A percentile compares a stretch with the other conserved stretches of the same genome.
phyloP scores from a whole-genome alignment of 768 basidiomycete genomes.

The Tricholoma sp. region DNA sequence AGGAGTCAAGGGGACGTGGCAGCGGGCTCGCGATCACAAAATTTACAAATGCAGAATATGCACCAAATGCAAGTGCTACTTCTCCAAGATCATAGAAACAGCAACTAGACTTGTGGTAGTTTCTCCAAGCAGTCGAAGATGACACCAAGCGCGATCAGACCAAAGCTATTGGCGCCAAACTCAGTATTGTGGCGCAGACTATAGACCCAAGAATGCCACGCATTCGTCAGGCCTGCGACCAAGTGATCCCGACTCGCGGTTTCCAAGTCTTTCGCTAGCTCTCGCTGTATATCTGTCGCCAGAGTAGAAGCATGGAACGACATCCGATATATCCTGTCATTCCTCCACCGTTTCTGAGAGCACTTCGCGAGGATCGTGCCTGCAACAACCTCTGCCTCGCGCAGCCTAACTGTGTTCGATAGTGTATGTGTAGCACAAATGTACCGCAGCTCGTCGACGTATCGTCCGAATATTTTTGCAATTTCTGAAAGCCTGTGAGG shows the following conservation, averaged over 20 bases:
- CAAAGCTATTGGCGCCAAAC: constrained; percentile 63
- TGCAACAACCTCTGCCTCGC: constrained; percentile 70
- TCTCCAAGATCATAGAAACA: too few species aligned
- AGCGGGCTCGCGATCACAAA: too few species aligned
- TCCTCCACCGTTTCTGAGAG: constrained; percentile 55
- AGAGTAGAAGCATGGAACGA: constrained; percentile 49
- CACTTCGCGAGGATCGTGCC: constrained; percentile 74
- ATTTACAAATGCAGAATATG: too few species aligned
- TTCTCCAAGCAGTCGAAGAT: constrained; percentile 55
- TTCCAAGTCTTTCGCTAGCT: constrained; percentile 26
- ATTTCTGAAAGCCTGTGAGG: constrained; percentile 23
- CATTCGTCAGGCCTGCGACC: constrained; percentile 37
- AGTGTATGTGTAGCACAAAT: constrained; percentile 66
- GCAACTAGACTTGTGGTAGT: too few species aligned
- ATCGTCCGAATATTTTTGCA: constrained; percentile 41
- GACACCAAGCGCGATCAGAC: constrained; percentile 54
- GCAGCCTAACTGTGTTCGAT: constrained; percentile 47
- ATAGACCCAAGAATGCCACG: constrained; percentile 65
- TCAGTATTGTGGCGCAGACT: constrained; percentile 35
- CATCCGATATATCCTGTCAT: constrained; percentile 59
- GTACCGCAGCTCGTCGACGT: constrained; percentile 63
- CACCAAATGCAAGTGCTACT: too few species aligned
- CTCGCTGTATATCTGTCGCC: constrained; percentile 42
- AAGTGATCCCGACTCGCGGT: constrained; percentile 23
- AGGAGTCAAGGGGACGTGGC: too few species aligned